Base-by-base conservation (phyloP, 2,329 filamentous ascomycete species). In the Cladophialophora psammophila region DNA sequence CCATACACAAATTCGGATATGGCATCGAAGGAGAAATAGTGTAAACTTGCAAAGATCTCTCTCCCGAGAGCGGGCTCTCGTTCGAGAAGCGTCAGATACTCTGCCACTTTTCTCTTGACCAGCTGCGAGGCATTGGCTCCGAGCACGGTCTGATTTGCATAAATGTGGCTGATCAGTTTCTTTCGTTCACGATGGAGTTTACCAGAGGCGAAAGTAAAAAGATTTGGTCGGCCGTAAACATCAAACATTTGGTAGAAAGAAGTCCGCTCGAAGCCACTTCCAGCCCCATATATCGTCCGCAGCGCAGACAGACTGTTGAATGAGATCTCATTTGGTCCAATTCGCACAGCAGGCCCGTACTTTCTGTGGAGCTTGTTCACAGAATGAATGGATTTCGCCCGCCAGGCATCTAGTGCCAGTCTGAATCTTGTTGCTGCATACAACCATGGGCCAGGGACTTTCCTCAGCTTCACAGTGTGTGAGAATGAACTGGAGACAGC, bases 171-270 rank as follows among this genome's bases (percentile, higher is more conserved):
- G 53, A 74, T 31, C 38, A 73, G 66, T 69, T 85, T 86, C 76
- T 87, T 87, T 18, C 85, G 75, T 1, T 83, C 79, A 0, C 77
- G 78, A 72, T 87, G 84, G 1, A 79, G 76, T 35, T 78, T 78
- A 0, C 76, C 76, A 0, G 78, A 76, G 6, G 76, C 75, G 66
- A 87, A 86, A 0, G 83, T 84, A 72, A 87, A 87, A 1, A 87
- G 71, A 61, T 86, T 86, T 72, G 80, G 69, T 9, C 61, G 67
- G 9, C 71, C 71, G 48, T 73, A 72, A 20, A 58, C 82, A 68
- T 86, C 83, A 65, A 87, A 87, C 82, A 87, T 86, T 53, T 81
- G 79, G 63, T 87, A 87, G 70, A 86, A 87, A 0, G 60, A 55
- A 0, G 84, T 84, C 45, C 84, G 75, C 48, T 82, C 83, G 63